Evolutionary conservation across 768 basidiomycete genomes (phyloP).

Genomic region (Filobasidium floriforme): DNA sequence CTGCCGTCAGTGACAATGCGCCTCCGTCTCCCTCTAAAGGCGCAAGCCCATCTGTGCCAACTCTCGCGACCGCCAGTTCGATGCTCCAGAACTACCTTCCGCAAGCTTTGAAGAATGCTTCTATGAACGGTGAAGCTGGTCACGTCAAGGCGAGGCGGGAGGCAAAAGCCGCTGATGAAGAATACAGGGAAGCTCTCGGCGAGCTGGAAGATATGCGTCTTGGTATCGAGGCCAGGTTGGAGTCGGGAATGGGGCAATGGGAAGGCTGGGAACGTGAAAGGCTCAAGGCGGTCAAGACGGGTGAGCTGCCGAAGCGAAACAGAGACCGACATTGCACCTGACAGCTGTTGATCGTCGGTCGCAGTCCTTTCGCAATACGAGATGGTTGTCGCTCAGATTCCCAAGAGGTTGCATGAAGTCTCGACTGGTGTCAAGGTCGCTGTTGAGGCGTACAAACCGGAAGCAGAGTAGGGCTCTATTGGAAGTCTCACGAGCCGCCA

Average conservation of each 20-base stretch:
- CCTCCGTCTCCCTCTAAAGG: background rate
- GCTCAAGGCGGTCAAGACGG: constrained; percentile 73
- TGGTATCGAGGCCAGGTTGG: constrained; percentile 73
- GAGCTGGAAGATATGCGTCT: constrained; percentile 78
- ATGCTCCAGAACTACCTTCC: constrained; percentile 21
- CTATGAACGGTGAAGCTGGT: constrained; percentile 53
- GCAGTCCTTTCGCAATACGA: constrained; percentile 79
- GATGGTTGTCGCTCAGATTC: constrained; percentile 65
- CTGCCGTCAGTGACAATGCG: background rate
- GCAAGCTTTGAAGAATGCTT: constrained; percentile 31
- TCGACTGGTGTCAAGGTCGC: constrained; percentile 65
- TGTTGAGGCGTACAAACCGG: constrained; percentile 77
- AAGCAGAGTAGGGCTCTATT: constrained; percentile 54
- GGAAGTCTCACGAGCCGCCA: constrained; percentile 31
- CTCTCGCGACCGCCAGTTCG: constrained; percentile 14
- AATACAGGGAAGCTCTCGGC: constrained; percentile 71
- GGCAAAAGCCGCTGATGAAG: constrained; percentile 69
- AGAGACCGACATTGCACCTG: constrained; percentile 1
- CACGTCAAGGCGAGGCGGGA: constrained; percentile 66
- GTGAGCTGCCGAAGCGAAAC: constrained; percentile 43
- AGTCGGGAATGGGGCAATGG: constrained; percentile 68
- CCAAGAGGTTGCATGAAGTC: constrained; percentile 59
- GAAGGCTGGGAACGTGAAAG: constrained; percentile 82
- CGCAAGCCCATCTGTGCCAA: background rate
- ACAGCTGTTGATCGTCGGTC: constrained; percentile 3